Conservation (phyloP, 2,329 filamentous ascomycete species). For the Pseudocercospora pini-densiflorae region DNA sequence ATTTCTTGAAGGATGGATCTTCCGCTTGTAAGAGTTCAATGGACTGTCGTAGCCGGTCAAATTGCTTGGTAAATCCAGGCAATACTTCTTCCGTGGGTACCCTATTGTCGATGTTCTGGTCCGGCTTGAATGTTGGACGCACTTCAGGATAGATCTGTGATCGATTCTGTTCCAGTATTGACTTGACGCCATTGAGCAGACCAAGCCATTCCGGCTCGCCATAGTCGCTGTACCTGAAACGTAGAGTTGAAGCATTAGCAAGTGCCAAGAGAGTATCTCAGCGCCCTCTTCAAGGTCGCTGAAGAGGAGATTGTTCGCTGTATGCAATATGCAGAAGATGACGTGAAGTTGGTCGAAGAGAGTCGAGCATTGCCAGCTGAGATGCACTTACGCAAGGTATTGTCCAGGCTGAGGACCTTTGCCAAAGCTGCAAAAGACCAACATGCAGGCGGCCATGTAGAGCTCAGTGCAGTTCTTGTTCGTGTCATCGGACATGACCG, state of each 20-base stretch:
- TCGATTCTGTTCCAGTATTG: constrained; percentile 15
- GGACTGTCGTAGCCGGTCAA: constrained; percentile 14
- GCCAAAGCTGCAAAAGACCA: constrained; percentile 25
- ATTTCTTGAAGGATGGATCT: constrained; percentile 24
- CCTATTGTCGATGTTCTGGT: not conserved
- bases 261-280: not conserved
- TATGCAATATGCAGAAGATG: not conserved
- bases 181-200: constrained; percentile 25
- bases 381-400: constrained; percentile 19
- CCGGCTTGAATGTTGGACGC: not conserved
- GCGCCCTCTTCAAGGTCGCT: not conserved
- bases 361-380: not conserved
- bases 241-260: not conserved
- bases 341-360: not conserved
- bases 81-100: constrained; percentile 16
- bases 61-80: constrained; percentile 10
- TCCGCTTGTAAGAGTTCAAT: constrained; percentile 24
- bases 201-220: constrained; percentile 26
- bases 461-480: constrained; percentile 12
- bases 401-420: constrained; percentile 28
- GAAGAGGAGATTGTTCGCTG: not conserved
- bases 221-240: constrained; percentile 11
- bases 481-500: constrained; percentile 8
- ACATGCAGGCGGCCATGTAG: constrained; percentile 24
- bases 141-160: constrained; percentile 6